Percentiles rank a stretch among this genome's conserved stretches.
Conservation (phyloP, 805 yeast species). For the Candida nemodendra region DNA sequence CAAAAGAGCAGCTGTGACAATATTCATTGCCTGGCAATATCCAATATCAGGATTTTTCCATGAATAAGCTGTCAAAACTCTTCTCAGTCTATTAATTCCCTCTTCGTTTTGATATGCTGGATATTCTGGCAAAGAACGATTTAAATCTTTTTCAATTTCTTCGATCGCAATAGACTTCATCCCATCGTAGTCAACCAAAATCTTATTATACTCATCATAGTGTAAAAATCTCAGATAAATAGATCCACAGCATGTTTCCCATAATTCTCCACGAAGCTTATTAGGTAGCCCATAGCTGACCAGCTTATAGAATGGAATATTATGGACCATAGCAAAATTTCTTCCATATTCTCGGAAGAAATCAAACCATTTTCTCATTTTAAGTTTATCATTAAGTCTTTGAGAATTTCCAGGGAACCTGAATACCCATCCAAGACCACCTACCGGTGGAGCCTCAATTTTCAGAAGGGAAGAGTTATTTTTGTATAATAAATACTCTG, state of each 20-base stretch:
- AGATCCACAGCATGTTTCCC: conserved; percentile 92
- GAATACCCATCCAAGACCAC: conserved; percentile 83
- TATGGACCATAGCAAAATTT: conserved; percentile 70
- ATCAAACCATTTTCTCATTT: conserved; percentile 92
- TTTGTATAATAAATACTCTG: conserved; percentile 75
- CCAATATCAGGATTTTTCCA: conserved; percentile 98
- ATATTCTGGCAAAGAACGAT: conserved; percentile 93
- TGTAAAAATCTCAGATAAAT: conserved; percentile 68
- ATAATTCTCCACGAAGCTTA: conserved; percentile 87
- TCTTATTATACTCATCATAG: conserved; percentile 53
- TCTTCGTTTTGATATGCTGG: conserved; percentile 86
- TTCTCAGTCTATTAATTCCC: conserved; percentile 80
- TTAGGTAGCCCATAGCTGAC: conserved; percentile 94
- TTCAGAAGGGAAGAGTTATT: conserved; percentile 45
- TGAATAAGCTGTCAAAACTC: conserved; percentile 90
- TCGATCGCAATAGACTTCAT: conserved; percentile 82
- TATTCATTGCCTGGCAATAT: conserved; percentile 98
- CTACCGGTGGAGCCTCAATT: conserved; percentile 58
- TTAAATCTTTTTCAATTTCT: conserved; percentile 94
- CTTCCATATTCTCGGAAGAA: conserved; percentile 82
- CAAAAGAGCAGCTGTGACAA: conserved; percentile 75
- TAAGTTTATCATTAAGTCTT: conserved; percentile 74
- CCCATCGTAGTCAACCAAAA: conserved; percentile 61
- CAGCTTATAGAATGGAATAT: conserved; percentile 75
- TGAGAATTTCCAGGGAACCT: conserved; percentile 89